These are phyloP conservation scores for Calonectria pseudoturangicola DNA, from an alignment of 2,329 filamentous ascomycete species.

Conservation along the genomic window DNA sequence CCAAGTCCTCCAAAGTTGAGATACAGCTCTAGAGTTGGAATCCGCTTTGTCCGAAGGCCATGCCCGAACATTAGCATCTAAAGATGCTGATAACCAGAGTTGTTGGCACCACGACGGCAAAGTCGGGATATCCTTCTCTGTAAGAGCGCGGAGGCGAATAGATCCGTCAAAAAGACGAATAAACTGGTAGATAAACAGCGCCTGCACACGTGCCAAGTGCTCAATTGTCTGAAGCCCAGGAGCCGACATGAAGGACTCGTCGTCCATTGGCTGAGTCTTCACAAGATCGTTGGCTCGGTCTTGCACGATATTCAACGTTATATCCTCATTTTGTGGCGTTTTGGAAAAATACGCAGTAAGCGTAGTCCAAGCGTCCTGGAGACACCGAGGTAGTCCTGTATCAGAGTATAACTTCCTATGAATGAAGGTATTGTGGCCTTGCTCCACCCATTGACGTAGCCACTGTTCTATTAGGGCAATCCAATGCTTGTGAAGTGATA, in stretches of 20 bases:
- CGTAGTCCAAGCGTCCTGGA: constrained; percentile 32
- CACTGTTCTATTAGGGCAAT: constrained; percentile 2
- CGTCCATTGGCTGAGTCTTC: neutral
- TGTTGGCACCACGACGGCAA: constrained; percentile 30
- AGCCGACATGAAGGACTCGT: neutral
- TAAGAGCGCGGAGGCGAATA: constrained; percentile 32
- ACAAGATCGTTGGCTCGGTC: constrained; percentile 8
- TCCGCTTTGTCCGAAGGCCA: neutral
- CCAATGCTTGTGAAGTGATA: constrained; percentile 12
- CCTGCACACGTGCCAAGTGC: constrained; percentile 27
- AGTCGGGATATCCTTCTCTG: constrained; percentile 29
- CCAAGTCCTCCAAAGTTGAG: neutral
- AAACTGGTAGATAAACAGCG: constrained; percentile 33
- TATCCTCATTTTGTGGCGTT: constrained; percentile 2
- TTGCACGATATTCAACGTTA: constrained; percentile 22
- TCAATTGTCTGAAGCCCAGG: constrained; percentile 10
- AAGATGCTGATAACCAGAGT: constrained; percentile 30
- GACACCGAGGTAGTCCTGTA: constrained; percentile 25
- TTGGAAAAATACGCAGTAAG: constrained; percentile 24
- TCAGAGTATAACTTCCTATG: constrained; percentile 39
- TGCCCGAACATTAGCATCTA: neutral
- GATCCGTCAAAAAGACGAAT: constrained; percentile 30
- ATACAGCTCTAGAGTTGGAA: neutral
- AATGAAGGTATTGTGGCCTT: constrained; percentile 37
- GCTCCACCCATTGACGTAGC: constrained; percentile 31